Evolutionary conservation across 1,139 yeast species (phyloP).

Genomic region (Scheffersomyces cryptocercus): DNA sequence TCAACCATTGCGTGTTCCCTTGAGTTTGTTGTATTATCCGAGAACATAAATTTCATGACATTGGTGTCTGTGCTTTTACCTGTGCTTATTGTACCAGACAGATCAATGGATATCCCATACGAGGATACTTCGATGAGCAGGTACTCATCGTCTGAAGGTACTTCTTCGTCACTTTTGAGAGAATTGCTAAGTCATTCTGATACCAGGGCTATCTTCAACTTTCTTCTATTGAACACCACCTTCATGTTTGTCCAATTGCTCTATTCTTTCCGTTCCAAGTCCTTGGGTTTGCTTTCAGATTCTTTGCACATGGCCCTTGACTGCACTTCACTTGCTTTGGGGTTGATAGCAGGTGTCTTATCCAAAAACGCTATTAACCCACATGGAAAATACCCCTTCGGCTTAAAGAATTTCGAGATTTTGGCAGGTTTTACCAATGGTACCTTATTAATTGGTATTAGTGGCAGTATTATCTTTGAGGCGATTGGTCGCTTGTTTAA

Average conservation of each 20-base stretch:
- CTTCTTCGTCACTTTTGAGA: slow-evolving; percentile 19
- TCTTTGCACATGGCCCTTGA: slow-evolving; percentile 96
- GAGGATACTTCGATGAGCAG: slow-evolving; percentile 2
- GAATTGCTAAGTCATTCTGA: slow-evolving; percentile 64
- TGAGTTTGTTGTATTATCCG: slow-evolving; percentile 22
- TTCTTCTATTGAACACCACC: slow-evolving; percentile 77
- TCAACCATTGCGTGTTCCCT: slow-evolving; percentile 14
- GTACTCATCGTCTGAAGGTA: not conserved
- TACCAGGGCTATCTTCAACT: slow-evolving; percentile 86
- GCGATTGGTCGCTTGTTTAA: slow-evolving; percentile 77
- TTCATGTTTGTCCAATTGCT: slow-evolving; percentile 93
- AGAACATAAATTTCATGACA: slow-evolving; percentile 7
- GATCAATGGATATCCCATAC: slow-evolving; percentile 7
- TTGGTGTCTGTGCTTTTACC: slow-evolving; percentile 17
- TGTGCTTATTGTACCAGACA: slow-evolving; percentile 18
- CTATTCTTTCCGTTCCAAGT: slow-evolving; percentile 89
- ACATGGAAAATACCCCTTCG: slow-evolving; percentile 79
- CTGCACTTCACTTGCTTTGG: slow-evolving; percentile 86
- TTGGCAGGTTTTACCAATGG: slow-evolving; percentile 96
- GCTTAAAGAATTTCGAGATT: slow-evolving; percentile 81
- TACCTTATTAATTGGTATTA: slow-evolving; percentile 80
- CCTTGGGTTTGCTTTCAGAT: slow-evolving; percentile 88
- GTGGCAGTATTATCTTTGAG: slow-evolving; percentile 84
- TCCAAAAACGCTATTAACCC: slow-evolving; percentile 51
- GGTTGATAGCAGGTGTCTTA: slow-evolving; percentile 78